A percentile compares a stretch with the other conserved stretches of the same genome.
These are phyloP conservation scores for Casuarina cunninghamiana DNA, from an alignment of 306 rosid species.

Conservation along the genomic window DNA sequence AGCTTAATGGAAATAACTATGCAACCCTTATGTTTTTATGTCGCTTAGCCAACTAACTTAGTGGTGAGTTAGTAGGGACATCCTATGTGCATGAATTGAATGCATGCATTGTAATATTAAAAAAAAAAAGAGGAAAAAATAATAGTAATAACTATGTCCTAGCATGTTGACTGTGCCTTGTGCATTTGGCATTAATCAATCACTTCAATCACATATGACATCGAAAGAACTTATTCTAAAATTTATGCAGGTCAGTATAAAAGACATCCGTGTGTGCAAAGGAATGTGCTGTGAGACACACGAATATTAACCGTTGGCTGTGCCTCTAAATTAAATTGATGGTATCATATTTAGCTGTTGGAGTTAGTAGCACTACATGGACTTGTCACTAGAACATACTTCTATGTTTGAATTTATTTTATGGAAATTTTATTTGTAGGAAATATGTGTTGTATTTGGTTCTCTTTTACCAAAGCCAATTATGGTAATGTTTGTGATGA, in stretches of 20 bases:
- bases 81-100: no score
- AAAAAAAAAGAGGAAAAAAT: neutral
- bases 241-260: neutral
- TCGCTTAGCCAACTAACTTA: no score
- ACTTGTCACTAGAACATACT: neutral
- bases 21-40: no score
- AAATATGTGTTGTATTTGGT: neutral
- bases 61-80: no score
- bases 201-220: neutral
- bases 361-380: neutral
- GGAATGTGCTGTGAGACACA: neutral
- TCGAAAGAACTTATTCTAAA: neutral
- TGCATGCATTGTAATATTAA: no score
- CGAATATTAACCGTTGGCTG: neutral
- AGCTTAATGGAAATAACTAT: neutral
- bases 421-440: neutral
- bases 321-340: neutral
- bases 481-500: neutral
- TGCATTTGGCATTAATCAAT: constrained; percentile 1
- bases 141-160: neutral
- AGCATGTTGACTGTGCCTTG: neutral
- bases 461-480: neutral
- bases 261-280: neutral
- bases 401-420: neutral
- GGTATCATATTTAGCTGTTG: neutral